Conservation (phyloP, 805 yeast genomes). For the Kluyveromyces siamensis region DNA sequence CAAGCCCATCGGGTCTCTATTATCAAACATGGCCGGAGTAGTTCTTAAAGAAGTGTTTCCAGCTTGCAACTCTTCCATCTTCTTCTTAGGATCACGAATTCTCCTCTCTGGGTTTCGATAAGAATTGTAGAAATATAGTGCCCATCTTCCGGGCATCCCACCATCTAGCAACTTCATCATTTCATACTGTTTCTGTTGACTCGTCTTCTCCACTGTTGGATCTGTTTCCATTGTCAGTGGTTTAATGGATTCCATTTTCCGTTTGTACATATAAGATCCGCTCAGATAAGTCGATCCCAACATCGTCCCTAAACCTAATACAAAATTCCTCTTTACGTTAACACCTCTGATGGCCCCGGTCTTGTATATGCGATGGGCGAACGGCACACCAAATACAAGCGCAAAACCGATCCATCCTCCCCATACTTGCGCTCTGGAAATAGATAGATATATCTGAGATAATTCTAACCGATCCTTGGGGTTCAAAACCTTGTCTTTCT, state of each 20-base stretch:
- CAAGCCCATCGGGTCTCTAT: constrained; percentile 32
- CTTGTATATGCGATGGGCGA: constrained; percentile 27
- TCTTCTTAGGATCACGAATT: constrained; percentile 46
- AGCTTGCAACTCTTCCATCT: constrained; percentile 25
- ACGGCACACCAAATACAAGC: constrained; percentile 36
- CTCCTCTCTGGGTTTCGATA: constrained; percentile 41
- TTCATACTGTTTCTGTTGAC: constrained; percentile 22
- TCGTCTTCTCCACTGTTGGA: constrained; percentile 7
- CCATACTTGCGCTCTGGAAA: constrained; percentile 28
- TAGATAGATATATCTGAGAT: constrained; percentile 30
- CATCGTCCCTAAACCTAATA: constrained; percentile 36
- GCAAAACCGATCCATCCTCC: constrained; percentile 36
- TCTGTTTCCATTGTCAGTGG: constrained; percentile 17
- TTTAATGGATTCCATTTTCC: constrained; percentile 19
- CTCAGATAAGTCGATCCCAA: constrained; percentile 27
- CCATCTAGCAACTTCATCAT: constrained; percentile 28
- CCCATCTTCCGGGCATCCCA: constrained; percentile 35
- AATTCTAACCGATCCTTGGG: constrained; percentile 35
- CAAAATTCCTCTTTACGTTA: constrained; percentile 33
- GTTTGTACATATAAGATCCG: constrained; percentile 25
- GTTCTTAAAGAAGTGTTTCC: constrained; percentile 2
- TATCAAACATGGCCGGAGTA: constrained; percentile 21
- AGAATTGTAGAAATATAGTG: constrained; percentile 44
- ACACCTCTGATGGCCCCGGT: constrained; percentile 31
- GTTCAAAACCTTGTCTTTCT: constrained; percentile 37